Evolutionary conservation across 1,139 yeast genomes (phyloP).

Genomic region (Pichia sp.): DNA sequence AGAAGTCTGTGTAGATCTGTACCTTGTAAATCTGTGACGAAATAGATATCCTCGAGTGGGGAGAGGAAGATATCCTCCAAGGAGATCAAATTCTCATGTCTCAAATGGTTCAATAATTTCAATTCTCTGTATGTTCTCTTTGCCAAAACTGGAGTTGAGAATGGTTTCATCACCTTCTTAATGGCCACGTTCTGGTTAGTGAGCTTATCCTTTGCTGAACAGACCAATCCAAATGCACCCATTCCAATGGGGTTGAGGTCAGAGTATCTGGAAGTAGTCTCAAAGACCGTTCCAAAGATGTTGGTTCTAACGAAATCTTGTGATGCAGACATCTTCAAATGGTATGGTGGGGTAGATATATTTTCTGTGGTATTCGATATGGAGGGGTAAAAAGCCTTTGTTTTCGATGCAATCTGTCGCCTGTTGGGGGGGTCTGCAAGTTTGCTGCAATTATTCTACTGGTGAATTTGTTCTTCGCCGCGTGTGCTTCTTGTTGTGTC

Average conservation of each 20-base stretch:
- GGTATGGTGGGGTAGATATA: too few species aligned
- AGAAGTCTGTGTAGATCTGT: conserved; percentile 89
- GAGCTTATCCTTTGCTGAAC: conserved; percentile 89
- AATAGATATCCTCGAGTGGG: conserved; percentile 93
- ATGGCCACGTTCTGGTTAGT: conserved; percentile 91
- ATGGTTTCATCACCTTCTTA: conserved; percentile 96
- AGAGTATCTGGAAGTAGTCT: conserved; percentile 83
- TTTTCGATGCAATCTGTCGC: too few species aligned
- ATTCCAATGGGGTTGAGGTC: conserved; percentile 96
- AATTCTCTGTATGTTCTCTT: conserved; percentile 95
- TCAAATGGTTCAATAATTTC: conserved; percentile 83
- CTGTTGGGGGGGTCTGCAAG: too few species aligned
- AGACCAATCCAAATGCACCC: conserved; percentile 98
- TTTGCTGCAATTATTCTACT: too few species aligned
- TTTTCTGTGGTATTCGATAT: neutral
- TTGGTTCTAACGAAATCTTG: conserved; percentile 35
- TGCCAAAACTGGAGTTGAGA: conserved; percentile 89
- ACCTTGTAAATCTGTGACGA: conserved; percentile 94
- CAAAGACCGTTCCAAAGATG: conserved; percentile 86
- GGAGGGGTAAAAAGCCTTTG: too few species aligned
- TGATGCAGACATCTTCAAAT: conserved; percentile 11
- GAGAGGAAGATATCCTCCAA: conserved; percentile 91
- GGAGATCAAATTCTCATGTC: conserved; percentile 91
- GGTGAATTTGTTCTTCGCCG: neutral
- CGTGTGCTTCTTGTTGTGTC: neutral